Evolutionary conservation across 2,329 filamentous ascomycete species (phyloP).

Genomic region (Podosphaera fusca): DNA sequence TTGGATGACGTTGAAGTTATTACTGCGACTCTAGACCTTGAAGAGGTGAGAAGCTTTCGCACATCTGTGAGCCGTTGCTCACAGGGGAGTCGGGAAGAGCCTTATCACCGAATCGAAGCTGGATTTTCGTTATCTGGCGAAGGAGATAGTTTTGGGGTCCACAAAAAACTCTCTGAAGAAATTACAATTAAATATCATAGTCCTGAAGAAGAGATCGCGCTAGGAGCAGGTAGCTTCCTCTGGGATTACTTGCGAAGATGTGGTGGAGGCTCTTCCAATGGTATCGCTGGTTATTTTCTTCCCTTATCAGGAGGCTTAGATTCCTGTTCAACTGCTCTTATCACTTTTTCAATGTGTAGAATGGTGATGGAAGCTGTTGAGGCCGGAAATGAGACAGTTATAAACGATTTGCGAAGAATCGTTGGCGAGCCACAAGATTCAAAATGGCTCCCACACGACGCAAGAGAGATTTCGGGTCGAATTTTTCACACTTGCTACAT

Average conservation of each 20-base stretch:
- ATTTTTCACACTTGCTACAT: constrained; percentile 46
- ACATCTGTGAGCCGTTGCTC: constrained; percentile 5
- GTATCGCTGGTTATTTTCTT: constrained; percentile 28
- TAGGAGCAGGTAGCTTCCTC: constrained; percentile 40
- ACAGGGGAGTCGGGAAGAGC: constrained; percentile 12
- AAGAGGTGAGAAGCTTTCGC: constrained; percentile 43
- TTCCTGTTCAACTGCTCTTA: constrained; percentile 29
- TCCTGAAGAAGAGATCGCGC: constrained; percentile 44
- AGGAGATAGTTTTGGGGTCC: constrained; percentile 21
- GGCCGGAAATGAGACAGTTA: constrained; percentile 28
- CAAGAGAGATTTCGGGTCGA: constrained; percentile 32
- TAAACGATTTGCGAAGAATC: constrained; percentile 26
- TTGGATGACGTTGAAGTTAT: constrained; percentile 39
- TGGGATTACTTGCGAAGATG: constrained; percentile 37
- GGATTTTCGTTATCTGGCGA: constrained; percentile 19
- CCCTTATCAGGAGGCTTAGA: constrained; percentile 38
- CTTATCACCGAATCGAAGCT: constrained; percentile 19
- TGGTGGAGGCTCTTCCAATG: not conserved
- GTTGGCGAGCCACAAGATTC: constrained; percentile 24
- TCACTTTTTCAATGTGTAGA: constrained; percentile 21
- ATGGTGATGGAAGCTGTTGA: constrained; percentile 29
- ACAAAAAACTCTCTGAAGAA: constrained; percentile 22
- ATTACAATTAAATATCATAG: constrained; percentile 28
- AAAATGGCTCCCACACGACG: constrained; percentile 18
- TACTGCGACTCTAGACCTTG: constrained; percentile 42